Conservation (phyloP, 2,329 filamentous ascomycete genomes). For the Sporothrix pseudoabietina region DNA sequence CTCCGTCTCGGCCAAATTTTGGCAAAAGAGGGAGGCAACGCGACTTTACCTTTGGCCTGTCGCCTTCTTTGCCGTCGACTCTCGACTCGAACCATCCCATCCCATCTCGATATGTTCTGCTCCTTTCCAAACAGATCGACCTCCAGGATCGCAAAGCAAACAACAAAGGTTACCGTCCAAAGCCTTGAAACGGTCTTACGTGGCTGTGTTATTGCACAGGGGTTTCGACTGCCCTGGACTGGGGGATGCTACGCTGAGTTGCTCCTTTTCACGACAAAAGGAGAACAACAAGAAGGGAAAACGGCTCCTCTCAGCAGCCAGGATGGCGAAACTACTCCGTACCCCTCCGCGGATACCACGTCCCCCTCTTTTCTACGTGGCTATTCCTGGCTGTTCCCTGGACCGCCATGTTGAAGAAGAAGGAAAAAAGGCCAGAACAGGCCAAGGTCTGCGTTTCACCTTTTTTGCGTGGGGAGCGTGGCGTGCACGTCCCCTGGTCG, state of each 20-base stretch:
- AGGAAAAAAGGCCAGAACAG: constrained; percentile 5
- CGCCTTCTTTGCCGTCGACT: neutral
- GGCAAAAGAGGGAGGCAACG: constrained; percentile 14
- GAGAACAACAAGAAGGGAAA: neutral
- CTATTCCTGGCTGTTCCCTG: neutral
- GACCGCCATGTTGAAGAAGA: constrained; percentile 8
- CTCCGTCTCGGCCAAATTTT: neutral
- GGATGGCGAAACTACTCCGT: constrained; percentile 16
- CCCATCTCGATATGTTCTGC: constrained; percentile 2
- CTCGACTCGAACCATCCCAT: neutral
- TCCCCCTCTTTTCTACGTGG: constrained; percentile 27
- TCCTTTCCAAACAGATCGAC: constrained; percentile 19
- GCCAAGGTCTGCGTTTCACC: constrained; percentile 24
- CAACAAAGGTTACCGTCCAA: neutral
- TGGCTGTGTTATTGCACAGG: constrained; percentile 24
- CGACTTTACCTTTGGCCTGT: neutral
- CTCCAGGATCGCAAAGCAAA: constrained; percentile 9
- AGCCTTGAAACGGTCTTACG: neutral
- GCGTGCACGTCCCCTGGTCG: constrained; percentile 12
- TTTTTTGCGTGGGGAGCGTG: constrained; percentile 5
- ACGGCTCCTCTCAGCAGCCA: constrained; percentile 17
- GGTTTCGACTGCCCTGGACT: neutral
- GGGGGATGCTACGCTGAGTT: too few relatives aligned
- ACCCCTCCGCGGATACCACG: constrained; percentile 25
- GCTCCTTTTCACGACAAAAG: neutral